Evolutionary conservation across 1,284 basidiomycete genomes (phyloP), one percentile per base, ranked within the genome.

Genomic region (Ceratobasidium theobromae): DNA sequence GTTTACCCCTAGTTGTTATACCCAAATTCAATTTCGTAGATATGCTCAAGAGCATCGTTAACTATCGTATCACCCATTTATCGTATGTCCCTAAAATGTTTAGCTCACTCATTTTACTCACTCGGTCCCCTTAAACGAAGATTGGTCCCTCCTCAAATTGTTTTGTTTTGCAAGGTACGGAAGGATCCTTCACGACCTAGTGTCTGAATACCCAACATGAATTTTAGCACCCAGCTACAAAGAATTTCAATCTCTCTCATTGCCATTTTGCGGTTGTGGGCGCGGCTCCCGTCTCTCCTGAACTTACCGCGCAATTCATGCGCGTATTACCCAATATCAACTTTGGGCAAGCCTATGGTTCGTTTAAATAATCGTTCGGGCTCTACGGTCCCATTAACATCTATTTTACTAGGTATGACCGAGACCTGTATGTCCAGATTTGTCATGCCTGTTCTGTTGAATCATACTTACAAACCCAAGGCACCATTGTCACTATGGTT

Each of bases 201-300:
- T 8, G 16, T 38, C 35, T 38, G 8, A 38, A n/a, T n/a, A 16
- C 35, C 35, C 16, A 38, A 16, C 35, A 16, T 38, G 8, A 8
- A 6, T 8, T 28, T 11, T 67, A 91, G 85, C 84, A 88, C 74
- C 85, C 88, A 23, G 82, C 80, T 12, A 80, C 82, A 27, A 83
- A 86, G 72, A 80, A 87, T 43, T 87, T 87, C 72, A 82, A 91
- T 71, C 77, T 95, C 25, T 81, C 79, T 49, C 77, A 80, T 55
- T 74, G 93, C 52, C 79, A 84, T 65, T 77, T 82, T 72, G 79
- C 85, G 68, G 82, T 90, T 77, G 79, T 79, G 52, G 88, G 89
- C 25, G 91, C 89, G 0, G 90, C 90, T 0, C 90, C 90, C 2
- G 77, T 93, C 3, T 86, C 87, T 2, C 76, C 80, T 16, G 89